Percentiles rank a stretch among this genome's conserved stretches.
Evolutionary conservation across 139 green algal species (phyloP).

Genomic region (Eudorina sp.): DNA sequence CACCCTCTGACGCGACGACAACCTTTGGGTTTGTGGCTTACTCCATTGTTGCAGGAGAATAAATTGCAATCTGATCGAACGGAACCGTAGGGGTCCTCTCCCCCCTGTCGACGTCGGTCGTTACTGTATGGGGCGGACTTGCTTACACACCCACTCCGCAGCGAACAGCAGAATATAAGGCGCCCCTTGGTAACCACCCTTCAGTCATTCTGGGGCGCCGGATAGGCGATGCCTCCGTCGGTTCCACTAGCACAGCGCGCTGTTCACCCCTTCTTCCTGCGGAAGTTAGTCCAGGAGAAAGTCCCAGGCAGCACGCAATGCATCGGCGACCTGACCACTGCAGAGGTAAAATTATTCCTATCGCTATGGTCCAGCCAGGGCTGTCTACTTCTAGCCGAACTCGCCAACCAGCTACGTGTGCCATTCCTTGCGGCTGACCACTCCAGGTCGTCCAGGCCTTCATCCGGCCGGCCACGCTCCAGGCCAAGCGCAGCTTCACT

Average conservation of each 20-base stretch:
- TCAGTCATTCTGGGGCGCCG: no score
- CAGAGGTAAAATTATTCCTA: constrained; percentile 6
- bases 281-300: constrained; percentile 31
- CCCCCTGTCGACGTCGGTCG: no score
- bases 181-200: no score
- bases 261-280: constrained; percentile 19
- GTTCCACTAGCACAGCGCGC: constrained; percentile 8
- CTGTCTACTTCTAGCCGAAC: background rate
- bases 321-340: background rate
- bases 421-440: background rate
- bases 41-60: no score
- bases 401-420: constrained; percentile 20
- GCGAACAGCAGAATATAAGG: no score
- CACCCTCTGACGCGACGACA: no score
- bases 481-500: background rate
- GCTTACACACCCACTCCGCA: no score
- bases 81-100: no score
- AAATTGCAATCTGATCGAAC: no score
- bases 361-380: background rate
- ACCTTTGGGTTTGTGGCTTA: no score
- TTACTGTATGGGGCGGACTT: no score
- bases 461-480: background rate
- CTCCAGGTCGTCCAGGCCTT: constrained; percentile 15
- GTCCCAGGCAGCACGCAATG: background rate
- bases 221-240: background rate